Conservation (phyloP, 495 filamentous ascomycete species). For the Annulohypoxylon stygium region DNA sequence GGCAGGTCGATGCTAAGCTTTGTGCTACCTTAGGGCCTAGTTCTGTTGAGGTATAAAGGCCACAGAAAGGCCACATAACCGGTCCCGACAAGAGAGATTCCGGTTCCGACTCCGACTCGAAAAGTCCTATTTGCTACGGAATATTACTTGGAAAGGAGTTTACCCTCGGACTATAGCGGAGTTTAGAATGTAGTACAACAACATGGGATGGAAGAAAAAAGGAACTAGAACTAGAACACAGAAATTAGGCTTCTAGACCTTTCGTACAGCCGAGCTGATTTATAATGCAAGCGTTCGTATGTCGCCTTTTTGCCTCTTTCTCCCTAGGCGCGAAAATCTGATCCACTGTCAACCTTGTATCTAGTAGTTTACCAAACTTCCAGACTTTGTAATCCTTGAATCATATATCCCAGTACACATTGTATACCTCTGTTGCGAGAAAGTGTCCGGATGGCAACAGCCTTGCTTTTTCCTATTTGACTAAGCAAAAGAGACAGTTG, state of each 20-base stretch:
- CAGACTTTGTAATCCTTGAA: not conserved
- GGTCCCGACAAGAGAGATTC: conserved; percentile 13
- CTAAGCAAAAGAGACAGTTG: not conserved
- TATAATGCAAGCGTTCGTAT: conserved; percentile 24
- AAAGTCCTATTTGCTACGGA: not conserved
- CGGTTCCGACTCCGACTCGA: conserved; percentile 4
- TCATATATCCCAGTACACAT: not conserved
- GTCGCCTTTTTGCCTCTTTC: not conserved
- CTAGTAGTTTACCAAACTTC: not conserved
- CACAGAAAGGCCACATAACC: conserved; percentile 13
- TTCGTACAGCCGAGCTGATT: conserved; percentile 13
- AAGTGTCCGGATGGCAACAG: conserved; percentile 33
- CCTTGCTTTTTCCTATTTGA: conserved; percentile 1
- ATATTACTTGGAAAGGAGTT: too few relatives aligned
- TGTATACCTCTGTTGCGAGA: conserved; percentile 28
- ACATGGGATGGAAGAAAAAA: too few relatives aligned
- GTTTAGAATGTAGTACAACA: conserved; percentile 17
- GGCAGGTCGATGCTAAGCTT: conserved; percentile 22
- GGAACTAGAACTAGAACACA: too few relatives aligned
- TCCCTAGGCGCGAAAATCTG: not conserved
- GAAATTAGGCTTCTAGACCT: not conserved
- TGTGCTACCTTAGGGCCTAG: not conserved
- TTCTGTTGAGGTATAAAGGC: not conserved
- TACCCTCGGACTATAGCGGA: conserved; percentile 23
- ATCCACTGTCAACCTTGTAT: not conserved